Percentiles rank a stretch among this genome's conserved stretches.
Evolutionary conservation across 148 eudicot genomes (phyloP).

Genomic region (Rhododendron vialii): DNA sequence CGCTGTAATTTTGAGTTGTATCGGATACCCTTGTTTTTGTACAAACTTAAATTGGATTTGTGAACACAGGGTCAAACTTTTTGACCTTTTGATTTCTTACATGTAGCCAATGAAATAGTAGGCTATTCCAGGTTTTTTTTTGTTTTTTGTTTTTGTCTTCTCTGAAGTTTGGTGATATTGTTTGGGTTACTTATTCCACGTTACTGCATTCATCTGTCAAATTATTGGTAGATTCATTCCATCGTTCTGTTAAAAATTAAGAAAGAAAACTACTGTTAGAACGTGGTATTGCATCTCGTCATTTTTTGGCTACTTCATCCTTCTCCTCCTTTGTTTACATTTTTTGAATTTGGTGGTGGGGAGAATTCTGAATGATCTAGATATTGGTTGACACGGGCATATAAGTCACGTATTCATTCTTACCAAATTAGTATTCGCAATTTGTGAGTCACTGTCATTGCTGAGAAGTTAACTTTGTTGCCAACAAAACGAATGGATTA

Average conservation of each 20-base stretch:
- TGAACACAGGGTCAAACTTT: background rate
- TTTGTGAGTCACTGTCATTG: background rate
- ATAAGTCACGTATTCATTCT: too few species aligned
- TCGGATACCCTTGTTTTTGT: background rate
- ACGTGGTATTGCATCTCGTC: background rate
- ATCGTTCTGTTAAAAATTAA: background rate
- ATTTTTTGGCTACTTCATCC: background rate
- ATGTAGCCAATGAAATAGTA: background rate
- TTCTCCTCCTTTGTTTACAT: background rate
- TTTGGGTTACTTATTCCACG: background rate
- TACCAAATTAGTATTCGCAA: too few species aligned
- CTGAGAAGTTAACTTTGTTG: background rate
- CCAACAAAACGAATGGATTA: background rate
- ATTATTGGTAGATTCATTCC: background rate
- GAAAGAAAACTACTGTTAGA: background rate
- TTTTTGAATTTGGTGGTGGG: background rate
- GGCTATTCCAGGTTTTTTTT: background rate
- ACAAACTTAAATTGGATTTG: background rate
- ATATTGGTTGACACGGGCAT: too few species aligned
- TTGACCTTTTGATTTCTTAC: background rate
- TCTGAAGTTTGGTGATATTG: background rate
- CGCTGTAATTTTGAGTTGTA: background rate
- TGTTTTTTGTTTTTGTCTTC: background rate
- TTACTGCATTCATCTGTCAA: background rate
- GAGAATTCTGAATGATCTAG: background rate